Conservation (phyloP, 2,329 filamentous ascomycete species). For the Fonsecaea nubica region DNA sequence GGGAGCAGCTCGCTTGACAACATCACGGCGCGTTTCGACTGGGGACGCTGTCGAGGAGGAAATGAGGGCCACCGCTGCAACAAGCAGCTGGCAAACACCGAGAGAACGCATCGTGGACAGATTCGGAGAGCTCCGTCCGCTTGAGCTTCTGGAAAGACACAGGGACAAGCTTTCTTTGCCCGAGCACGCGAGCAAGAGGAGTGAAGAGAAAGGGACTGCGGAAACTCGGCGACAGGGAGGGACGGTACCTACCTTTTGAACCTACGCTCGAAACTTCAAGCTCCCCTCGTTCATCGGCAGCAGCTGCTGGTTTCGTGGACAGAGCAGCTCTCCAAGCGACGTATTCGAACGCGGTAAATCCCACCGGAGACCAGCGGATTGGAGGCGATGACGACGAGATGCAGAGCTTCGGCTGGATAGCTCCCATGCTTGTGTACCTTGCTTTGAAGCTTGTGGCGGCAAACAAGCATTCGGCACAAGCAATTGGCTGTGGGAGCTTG, state of each 20-base stretch:
- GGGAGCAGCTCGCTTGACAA: conserved; percentile 14
- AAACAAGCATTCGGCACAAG: conserved; percentile 11
- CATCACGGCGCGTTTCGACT: conserved; percentile 3
- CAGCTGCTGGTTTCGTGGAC: not conserved
- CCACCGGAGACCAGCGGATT: conserved; percentile 12
- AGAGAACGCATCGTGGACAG: conserved; percentile 16
- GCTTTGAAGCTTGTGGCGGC: conserved; percentile 3
- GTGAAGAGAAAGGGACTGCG: not conserved
- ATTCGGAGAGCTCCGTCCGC: not conserved
- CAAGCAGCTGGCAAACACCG: conserved; percentile 12
- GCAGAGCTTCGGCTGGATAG: not conserved
- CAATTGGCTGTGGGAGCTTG: conserved; percentile 8
- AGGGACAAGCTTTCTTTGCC: not conserved
- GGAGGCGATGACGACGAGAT: not conserved
- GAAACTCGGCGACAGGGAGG: conserved; percentile 6
- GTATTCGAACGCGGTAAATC: not conserved
- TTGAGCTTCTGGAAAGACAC: not conserved
- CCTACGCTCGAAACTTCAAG: conserved; percentile 5
- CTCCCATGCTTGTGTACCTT: not conserved
- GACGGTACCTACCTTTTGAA: conserved; percentile 23
- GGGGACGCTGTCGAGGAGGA: conserved; percentile 11
- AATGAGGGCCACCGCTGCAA: conserved; percentile 16
- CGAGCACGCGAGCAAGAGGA: conserved; percentile 21
- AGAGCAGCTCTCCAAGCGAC: not conserved
- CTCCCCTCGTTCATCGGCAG: conserved; percentile 4